Percentiles rank a stretch among this genome's conserved stretches.
Conservation (phyloP, 1,284 basidiomycete species). For the Ustilago lituana region DNA sequence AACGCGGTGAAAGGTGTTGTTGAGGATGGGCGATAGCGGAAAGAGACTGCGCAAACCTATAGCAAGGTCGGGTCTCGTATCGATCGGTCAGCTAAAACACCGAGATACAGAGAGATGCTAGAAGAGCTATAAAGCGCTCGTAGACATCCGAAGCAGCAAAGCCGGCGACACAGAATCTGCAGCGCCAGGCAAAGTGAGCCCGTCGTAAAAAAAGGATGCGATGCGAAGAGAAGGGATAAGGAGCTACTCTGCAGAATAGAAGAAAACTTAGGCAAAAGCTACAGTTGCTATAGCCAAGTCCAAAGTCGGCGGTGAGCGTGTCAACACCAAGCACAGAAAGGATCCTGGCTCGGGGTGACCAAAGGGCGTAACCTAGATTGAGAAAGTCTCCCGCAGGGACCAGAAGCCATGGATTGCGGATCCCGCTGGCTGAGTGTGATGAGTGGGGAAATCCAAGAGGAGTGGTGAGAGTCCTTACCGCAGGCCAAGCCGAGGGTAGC, state of each 20-base stretch:
- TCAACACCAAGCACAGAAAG: too few relatives aligned
- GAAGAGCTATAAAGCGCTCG: slow-evolving; percentile 12
- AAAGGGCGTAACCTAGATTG: too few relatives aligned
- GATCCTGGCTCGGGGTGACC: too few relatives aligned
- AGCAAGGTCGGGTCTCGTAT: slow-evolving; percentile 22
- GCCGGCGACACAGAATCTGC: slow-evolving; percentile 16
- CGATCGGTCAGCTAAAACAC: slow-evolving; percentile 52
- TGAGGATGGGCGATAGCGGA: background rate
- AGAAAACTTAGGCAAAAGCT: too few relatives aligned
- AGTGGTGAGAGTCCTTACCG: too few relatives aligned
- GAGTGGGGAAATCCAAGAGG: too few relatives aligned
- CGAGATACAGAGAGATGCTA: slow-evolving; percentile 20
- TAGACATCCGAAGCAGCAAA: slow-evolving; percentile 13
- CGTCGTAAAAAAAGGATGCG: background rate
- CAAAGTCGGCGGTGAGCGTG: too few relatives aligned
- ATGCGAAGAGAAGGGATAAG: background rate
- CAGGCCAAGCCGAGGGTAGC: background rate
- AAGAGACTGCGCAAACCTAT: slow-evolving; percentile 4
- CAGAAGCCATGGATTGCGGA: too few relatives aligned
- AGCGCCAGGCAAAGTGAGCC: slow-evolving; percentile 10
- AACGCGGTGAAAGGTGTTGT: background rate
- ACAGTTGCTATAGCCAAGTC: too few relatives aligned
- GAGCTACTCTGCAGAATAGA: too few relatives aligned
- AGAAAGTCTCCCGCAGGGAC: too few relatives aligned
- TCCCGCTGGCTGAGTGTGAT: too few relatives aligned